Base-by-base conservation (phyloP, 169 alveolate genomes). In the Eimeria tenella region DNA sequence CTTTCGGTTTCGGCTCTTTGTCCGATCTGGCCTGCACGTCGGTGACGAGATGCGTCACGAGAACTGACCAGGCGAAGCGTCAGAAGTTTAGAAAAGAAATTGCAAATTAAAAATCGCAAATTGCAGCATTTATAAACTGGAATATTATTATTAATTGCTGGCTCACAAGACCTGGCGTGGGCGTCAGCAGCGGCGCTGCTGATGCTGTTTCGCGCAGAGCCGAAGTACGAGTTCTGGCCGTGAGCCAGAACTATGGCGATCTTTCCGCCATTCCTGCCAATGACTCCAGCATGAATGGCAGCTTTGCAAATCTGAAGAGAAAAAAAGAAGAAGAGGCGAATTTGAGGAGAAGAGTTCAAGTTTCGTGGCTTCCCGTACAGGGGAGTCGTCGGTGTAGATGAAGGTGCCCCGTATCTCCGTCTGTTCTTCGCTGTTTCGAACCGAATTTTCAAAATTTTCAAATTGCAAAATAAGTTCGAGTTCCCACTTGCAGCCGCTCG, bases 281-380 rank as follows among this genome's bases (percentile, higher is more conserved):
- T 74, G 23, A 96, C 98, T 8, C 99, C 99, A 56, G 98, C 96
- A 71, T 98, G 99, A 68, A 97, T 96, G n/a, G 99, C 99, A 9
- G 99, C 98, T 94, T 98, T 97, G 95, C 99, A 98, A 25, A 97
- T 98, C 94, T 96, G 82, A 49, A 90, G 74, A 23, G 23, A 52
- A 83, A 87, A 94, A 23, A 82, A 77, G 52, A 25, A 71, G 60
- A 81, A 68, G 49, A 68, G 31, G 77, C 1, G 42, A 56, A 58
- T 73, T 50, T 11, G 52, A 87, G 70, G 23, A 73, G 58, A 56
- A 84, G 74, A 71, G 95, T 90, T 79, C 90, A 77, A 23, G 82
- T 50, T 50, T n/a, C 82, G 42, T 31, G 42, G 10, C 17, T 75
- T 13, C 4, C 4, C 86, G 53, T 42, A 93, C 96, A 19, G 98